Base-by-base conservation (phyloP, 192 early-diverging fungal genomes). In the Geranomyces variabilis region DNA sequence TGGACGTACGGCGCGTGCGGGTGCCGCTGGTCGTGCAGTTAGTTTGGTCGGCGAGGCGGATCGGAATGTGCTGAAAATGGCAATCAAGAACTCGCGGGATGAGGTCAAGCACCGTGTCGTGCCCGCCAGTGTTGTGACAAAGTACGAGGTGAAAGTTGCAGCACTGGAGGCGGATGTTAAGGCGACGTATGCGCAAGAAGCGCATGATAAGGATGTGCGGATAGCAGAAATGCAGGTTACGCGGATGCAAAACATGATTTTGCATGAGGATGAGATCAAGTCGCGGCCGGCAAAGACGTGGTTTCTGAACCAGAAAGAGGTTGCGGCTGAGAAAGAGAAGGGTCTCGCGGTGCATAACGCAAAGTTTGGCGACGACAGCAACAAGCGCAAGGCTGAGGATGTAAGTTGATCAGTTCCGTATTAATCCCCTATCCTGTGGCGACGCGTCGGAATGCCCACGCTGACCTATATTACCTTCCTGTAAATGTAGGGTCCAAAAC, bases 1-100 rank as follows among this genome's bases (percentile, higher is more conserved):
- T 34, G 96, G 96, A 63, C 89, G 96, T 80, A 99, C 96, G 15
- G 96, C 96, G 14, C 91, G 96, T 88, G 96, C 91, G 29, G 92
- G 91, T 21, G 86, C 90, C 47, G 84, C 75, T 44, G 95, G 96
- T 77, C 84, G 93, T 21, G 89, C 97, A 13, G 92, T 99, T 14
- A 93, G 92, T 5, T 78, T 99, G 46, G 90, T 94, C 15, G 91
- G 93, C 71, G 97, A 99, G 80, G 67, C 87, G n/a, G 97, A 98
- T 75, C 89, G 97, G 56, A 91, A 90, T 70, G 82, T 99, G 70
- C 82, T 99, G 29, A 97, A 97, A 73, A 78, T 94, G 78, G 93
- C 95, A 0, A 85, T 99, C 51, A 96, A 96, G 78, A 91, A 93
- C 74, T 84, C 88, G 33, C 59, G 59, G 22, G 83, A 88, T 61